Evolutionary conservation across 805 yeast species (phyloP).

Genomic region (Zygosaccharomyces pseudorouxii): DNA sequence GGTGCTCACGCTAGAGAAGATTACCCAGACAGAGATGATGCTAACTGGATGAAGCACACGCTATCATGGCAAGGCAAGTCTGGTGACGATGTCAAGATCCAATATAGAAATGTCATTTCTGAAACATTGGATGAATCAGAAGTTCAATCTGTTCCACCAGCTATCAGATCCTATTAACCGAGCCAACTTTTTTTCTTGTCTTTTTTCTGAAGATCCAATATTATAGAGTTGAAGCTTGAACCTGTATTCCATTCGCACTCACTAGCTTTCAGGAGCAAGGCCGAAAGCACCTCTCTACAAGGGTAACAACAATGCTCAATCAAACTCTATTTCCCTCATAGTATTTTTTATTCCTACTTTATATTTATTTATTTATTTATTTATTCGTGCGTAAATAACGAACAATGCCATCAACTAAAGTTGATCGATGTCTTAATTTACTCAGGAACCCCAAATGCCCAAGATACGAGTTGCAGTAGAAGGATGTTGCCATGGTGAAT

Average conservation of each 20-base stretch:
- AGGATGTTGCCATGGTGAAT: conserved; percentile 88
- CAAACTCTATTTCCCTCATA: not conserved
- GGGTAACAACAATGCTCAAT: not conserved
- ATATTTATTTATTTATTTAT: not conserved
- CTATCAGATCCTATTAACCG: conserved; percentile 81
- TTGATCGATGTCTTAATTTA: not conserved
- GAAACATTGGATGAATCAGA: conserved; percentile 86
- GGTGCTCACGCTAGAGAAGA: conserved; percentile 99
- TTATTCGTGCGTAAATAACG: conserved; percentile 4
- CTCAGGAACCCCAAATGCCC: conserved; percentile 7
- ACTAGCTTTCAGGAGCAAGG: not conserved
- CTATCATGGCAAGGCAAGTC: conserved; percentile 75
- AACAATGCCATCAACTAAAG: not conserved
- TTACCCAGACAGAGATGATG: conserved; percentile 93
- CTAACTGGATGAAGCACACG: conserved; percentile 96
- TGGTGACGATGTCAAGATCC: conserved; percentile 69
- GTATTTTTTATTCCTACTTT: conserved; percentile 5
- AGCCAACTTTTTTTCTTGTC: not conserved
- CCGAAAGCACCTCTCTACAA: not conserved
- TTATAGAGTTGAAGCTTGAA: not conserved
- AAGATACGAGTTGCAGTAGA: conserved; percentile 57
- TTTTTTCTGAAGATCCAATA: not conserved
- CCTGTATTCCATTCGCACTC: conserved; percentile 1
- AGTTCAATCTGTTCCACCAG: conserved; percentile 95
- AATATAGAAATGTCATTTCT: conserved; percentile 79